Percentiles rank a stretch among this genome's conserved stretches.
These are phyloP conservation scores for Blastobotrys illinoisensis DNA, from an alignment of 1,139 yeast genomes.

Conservation along the genomic window DNA sequence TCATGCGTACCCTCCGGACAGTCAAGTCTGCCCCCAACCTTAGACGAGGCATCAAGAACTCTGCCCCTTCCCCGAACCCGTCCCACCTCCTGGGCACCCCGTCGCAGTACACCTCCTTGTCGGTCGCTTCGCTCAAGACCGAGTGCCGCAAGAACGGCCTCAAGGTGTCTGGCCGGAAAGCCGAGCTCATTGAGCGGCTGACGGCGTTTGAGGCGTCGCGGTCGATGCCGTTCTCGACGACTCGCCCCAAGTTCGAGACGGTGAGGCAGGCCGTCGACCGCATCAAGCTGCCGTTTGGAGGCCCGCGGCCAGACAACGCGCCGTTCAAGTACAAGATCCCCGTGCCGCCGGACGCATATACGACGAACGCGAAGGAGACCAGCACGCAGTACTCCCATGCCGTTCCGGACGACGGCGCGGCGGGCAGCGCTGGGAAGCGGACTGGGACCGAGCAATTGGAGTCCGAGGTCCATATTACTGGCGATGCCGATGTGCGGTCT, in stretches of 20 bases:
- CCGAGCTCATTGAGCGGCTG: conserved; percentile 48
- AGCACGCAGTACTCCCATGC: conserved; percentile 23
- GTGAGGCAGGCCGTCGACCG: conserved; percentile 8
- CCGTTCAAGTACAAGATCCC: conserved; percentile 36
- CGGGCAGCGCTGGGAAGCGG: conserved; percentile 11
- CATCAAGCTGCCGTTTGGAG: conserved; percentile 6
- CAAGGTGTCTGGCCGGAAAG: conserved; percentile 50
- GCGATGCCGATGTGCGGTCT: not conserved
- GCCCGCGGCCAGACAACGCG: not conserved
- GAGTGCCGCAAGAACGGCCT: conserved; percentile 55
- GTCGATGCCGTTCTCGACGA: conserved; percentile 3
- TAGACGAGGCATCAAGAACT: conserved; percentile 24
- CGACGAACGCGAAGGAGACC: conserved; percentile 18
- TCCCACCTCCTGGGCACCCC: conserved; percentile 26
- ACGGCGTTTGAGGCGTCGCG: conserved; percentile 31
- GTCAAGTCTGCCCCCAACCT: conserved; percentile 19
- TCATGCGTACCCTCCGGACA: conserved; percentile 12
- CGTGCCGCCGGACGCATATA: conserved; percentile 32
- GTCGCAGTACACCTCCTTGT: conserved; percentile 35
- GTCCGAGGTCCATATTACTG: not conserved
- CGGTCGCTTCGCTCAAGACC: conserved; percentile 43
- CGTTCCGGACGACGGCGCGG: conserved; percentile 25
- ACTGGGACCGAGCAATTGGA: not conserved
- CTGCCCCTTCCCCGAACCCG: conserved; percentile 32
- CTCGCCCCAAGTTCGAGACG: conserved; percentile 13